These are phyloP conservation scores for Aspergillus transmontanensis DNA, from an alignment of 2,329 filamentous ascomycete species.

Conservation along the genomic window DNA sequence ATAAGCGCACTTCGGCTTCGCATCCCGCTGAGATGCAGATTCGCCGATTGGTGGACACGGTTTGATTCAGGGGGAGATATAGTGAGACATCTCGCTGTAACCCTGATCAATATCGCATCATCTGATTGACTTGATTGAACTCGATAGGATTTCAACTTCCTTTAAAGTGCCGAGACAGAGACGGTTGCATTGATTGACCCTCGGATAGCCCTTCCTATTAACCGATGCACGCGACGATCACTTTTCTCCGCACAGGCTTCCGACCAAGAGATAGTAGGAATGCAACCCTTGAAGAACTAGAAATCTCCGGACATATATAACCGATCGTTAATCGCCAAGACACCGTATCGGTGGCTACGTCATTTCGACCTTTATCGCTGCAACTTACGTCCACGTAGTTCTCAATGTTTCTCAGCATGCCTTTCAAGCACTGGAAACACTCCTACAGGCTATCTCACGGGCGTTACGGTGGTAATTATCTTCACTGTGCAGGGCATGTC, in stretches of 20 bases:
- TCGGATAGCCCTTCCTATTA: background rate
- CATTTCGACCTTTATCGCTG: too few relatives aligned
- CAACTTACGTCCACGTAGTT: too few relatives aligned
- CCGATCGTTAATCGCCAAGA: too few relatives aligned
- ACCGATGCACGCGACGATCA: background rate
- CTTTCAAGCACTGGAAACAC: background rate
- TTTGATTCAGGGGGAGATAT: background rate
- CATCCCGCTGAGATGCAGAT: background rate
- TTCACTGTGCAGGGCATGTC: too few relatives aligned
- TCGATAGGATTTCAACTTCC: background rate
- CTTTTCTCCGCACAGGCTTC: background rate
- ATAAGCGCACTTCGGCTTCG: background rate
- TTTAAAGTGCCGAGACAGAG: background rate
- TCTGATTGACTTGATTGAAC: background rate
- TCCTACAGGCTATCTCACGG: background rate
- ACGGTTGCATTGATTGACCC: background rate
- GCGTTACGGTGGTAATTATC: background rate
- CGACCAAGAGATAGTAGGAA: background rate
- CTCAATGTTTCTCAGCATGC: too few relatives aligned
- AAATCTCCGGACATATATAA: too few relatives aligned
- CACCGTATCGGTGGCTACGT: too few relatives aligned
- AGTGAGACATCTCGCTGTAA: slow-evolving; percentile 2
- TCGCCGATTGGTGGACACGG: background rate
- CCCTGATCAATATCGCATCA: background rate
- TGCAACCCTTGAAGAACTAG: too few relatives aligned